Evolutionary conservation across 352 stramenopile genomes (phyloP).

Genomic region (Phytopythium sindhum): DNA sequence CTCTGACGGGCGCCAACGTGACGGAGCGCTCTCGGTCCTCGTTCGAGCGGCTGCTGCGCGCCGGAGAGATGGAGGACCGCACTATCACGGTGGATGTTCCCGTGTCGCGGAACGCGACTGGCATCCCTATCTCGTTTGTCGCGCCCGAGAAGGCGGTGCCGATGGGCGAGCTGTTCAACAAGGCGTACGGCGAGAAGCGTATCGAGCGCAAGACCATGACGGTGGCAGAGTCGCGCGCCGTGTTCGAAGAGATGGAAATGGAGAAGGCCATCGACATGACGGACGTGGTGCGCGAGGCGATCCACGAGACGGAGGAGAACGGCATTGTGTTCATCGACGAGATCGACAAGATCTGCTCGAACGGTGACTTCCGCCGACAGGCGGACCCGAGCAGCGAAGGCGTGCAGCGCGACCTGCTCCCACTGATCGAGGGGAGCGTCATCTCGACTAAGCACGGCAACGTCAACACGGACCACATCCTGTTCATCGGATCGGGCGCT

Average conservation of each 20-base stretch:
- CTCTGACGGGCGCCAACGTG: conserved; percentile 88
- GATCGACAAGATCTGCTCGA: conserved; percentile 99
- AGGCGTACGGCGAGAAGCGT: conserved; percentile 79
- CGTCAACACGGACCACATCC: conserved; percentile 99
- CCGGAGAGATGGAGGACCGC: conserved; percentile 80
- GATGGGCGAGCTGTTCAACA: conserved; percentile 66
- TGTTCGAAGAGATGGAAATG: conserved; percentile 96
- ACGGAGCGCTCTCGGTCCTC: conserved; percentile 81
- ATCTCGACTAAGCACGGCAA: conserved; percentile 99
- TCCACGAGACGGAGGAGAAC: conserved; percentile 95
- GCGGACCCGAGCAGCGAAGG: conserved; percentile 97
- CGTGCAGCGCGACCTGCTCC: conserved; percentile 98
- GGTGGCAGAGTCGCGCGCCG: conserved; percentile 89
- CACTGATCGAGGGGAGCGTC: conserved; percentile 97
- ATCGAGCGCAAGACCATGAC: conserved; percentile 93
- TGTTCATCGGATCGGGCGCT: conserved; percentile 97
- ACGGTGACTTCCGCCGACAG: conserved; percentile 89
- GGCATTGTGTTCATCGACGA: conserved; percentile 99
- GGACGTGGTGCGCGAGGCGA: conserved; percentile 83
- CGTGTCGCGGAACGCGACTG: conserved; percentile 38
- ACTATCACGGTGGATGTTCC: conserved; percentile 78
- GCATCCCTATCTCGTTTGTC: conserved; percentile 68
- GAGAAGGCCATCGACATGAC: conserved; percentile 92
- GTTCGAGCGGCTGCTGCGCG: conserved; percentile 91
- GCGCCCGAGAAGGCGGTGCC: conserved; percentile 65